Base-by-base conservation (phyloP, 495 filamentous ascomycete species). In the Aspergillus campestris region DNA sequence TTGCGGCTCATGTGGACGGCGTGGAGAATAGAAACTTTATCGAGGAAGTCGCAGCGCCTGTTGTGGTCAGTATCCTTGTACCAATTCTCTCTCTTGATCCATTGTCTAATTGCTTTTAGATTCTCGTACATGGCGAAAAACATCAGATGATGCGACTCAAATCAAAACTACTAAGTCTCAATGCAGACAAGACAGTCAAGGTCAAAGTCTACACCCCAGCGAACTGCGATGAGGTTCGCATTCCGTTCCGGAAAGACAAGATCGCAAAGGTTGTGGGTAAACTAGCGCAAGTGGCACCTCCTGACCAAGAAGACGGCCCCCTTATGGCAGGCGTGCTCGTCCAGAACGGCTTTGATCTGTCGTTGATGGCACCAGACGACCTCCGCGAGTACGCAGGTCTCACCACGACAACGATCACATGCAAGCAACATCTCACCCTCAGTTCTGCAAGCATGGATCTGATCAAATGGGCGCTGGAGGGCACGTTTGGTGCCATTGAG, bases 81-180 rank as follows among this genome's bases (percentile, higher is more conserved):
- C 6, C 7, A 31, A 0, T 9, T 9, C 1, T 12, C 24, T 9
- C 3, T 15, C n/a, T 18, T 12, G 30, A 6, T 6, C 24, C 8
- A 38, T 24, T 30, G 36, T 33, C 24, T 47, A 29, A 48, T 31
- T 13, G 39, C 7, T 42, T 1, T 2, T 39, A 90, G 84, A 95
- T 98, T 42, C 78, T 98, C 15, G 92, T 98, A 5, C 92, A 98
- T 55, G 92, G 92, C 28, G 94, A 96, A 59, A 87, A 91, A 51
- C 88, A 95, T 58, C 94, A 96, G 56, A 98, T 98, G 92, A 94
- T 90, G 79, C 80, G 94, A 30, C 71, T 98, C 12, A 95, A 95
- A 58, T 94, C 87, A 3, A 92, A 94, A 53, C 71, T 98, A 7
- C 77, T 97, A n/a, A 88, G 86, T 15, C 73, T 95, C 7, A 95